Evolutionary conservation across 352 stramenopile species (phyloP).

Genomic region (Phytophthora capsici): DNA sequence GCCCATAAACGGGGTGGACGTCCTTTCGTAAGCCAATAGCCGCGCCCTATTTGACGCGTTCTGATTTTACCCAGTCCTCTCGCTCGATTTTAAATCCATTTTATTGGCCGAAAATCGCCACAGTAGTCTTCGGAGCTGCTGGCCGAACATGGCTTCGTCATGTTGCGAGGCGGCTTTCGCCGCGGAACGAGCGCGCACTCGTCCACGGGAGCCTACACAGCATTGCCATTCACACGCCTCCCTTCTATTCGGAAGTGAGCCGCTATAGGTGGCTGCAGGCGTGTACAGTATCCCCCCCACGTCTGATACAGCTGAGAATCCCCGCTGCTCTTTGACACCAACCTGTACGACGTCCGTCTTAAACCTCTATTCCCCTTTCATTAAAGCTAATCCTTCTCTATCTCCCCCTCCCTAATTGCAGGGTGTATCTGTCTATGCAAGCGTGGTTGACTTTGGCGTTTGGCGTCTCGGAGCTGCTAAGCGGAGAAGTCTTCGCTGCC

Average conservation of each 20-base stretch:
- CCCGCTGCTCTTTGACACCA: constrained; percentile 10
- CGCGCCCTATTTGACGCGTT: constrained; percentile 1
- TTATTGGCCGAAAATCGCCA: constrained; percentile 22
- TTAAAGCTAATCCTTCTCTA: too few species aligned
- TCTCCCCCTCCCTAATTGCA: not conserved
- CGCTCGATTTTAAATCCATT: constrained; percentile 4
- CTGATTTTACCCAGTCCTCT: constrained; percentile 8
- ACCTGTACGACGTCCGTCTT: not conserved
- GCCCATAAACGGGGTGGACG: constrained; percentile 8
- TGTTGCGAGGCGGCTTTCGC: constrained; percentile 30
- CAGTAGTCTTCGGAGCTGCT: not conserved
- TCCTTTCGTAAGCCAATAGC: constrained; percentile 32
- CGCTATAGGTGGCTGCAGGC: not conserved
- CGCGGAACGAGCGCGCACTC: constrained; percentile 35
- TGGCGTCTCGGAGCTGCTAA: constrained; percentile 12
- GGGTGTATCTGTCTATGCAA: constrained; percentile 18
- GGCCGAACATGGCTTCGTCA: constrained; percentile 10
- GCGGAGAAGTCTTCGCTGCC: not conserved
- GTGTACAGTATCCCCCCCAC: constrained; percentile 1
- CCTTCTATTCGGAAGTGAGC: constrained; percentile 1
- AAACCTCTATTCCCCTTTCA: too few species aligned
- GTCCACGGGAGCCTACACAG: constrained; percentile 10
- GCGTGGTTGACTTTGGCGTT: constrained; percentile 24
- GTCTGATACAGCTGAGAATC: constrained; percentile 15
- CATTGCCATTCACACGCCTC: constrained; percentile 9